Evolutionary conservation across 208 protist genomes (phyloP), one percentile per base, ranked within the genome.

Genomic region (Trypanosoma conorhini): DNA sequence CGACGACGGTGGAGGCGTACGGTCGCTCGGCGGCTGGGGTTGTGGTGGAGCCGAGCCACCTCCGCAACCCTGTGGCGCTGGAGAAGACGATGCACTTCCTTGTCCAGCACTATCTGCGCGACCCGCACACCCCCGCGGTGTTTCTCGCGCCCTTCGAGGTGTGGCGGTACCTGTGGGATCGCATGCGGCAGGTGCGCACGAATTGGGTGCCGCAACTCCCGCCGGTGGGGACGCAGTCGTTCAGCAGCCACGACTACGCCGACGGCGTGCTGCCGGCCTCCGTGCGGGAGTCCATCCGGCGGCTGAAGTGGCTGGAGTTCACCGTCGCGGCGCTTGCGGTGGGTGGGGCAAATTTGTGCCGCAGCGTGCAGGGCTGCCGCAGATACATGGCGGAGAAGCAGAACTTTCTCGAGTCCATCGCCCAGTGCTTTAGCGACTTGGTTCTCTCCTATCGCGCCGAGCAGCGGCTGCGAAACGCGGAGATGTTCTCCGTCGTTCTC

Each of bases 61-160:
- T 87, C n/a, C 89, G 89, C 65, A 84, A 81, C 17, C 83, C 87
- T 7, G 63, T 79, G 9, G 87, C 89, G 42, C 80, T 95, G 48
- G 86, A 92, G 70, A 95, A 95, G 72, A 67, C 76, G 44, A 92
- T 95, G 87, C 89, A 95, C 78, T 92, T 95, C 61, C 79, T 95
- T 22, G 89, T 92, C 0, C 78, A 95, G 61, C 79, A 90, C 78
- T 95, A 89, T 70, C 72, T 95, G 40, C 89, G 89, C 24, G 64
- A 67, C 13, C 87, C 89, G 17, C 86, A 90, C 82, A 85, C 83
- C 5, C 58, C 83, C 0, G 74, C 85, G 44, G 80, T 83, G 50
- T 89, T 85, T 76, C 65, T 77, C 5, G 79, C 85, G 9, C 81
- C 88, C 0, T 89, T 90, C 72, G 77, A 79, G n/a, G 74, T 93